These are phyloP conservation scores for Larix kaempferi DNA, from an alignment of 75 land plant genomes.

Conservation along the genomic window DNA sequence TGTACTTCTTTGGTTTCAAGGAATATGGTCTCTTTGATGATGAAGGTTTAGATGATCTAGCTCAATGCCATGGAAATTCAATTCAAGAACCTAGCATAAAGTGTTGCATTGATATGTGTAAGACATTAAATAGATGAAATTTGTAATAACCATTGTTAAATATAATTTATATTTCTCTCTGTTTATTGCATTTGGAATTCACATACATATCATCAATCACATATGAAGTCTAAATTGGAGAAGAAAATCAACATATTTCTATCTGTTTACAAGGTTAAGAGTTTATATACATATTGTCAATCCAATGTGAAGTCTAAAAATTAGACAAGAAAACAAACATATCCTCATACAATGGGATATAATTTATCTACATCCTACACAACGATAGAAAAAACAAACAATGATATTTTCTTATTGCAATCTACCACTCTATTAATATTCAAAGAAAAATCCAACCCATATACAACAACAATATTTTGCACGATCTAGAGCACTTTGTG, in stretches of 20 bases:
- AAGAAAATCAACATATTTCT: background rate
- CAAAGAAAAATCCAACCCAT: background rate
- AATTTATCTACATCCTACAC: background rate
- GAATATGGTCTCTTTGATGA: constrained; percentile 2
- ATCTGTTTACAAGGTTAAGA: background rate
- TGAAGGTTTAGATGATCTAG: constrained; percentile 9
- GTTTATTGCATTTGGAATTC: background rate
- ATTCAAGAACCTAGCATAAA: constrained; percentile 21
- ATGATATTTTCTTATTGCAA: background rate
- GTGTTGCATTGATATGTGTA: constrained; percentile 2
- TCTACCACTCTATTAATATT: background rate
- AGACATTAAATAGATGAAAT: constrained; percentile 13
- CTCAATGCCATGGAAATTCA: too few relatives aligned
- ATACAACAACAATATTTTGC: background rate
- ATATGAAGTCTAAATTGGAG: background rate
- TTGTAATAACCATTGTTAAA: background rate
- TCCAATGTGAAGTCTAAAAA: background rate
- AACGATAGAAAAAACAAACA: background rate
- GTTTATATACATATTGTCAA: background rate
- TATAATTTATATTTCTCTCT: background rate
- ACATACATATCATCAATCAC: background rate
- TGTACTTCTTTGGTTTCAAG: background rate
- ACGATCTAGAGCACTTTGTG: background rate
- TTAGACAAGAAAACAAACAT: background rate
- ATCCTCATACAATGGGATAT: background rate